Percentiles rank a stretch among this genome's conserved stretches.
Conservation (phyloP, 306 rosid genomes). For the Prunus padus region DNA sequence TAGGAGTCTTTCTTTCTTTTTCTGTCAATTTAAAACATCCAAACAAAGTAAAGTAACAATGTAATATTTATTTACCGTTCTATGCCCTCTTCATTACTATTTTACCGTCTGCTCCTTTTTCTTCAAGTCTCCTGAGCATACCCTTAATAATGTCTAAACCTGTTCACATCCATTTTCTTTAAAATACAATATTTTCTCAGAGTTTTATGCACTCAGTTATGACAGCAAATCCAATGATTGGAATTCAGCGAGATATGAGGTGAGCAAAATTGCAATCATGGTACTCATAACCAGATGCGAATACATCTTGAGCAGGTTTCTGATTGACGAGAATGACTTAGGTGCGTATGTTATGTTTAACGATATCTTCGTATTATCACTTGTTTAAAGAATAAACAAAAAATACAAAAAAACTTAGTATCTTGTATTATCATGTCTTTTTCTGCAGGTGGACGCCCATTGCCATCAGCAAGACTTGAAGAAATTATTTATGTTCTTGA, state of each 20-base stretch:
- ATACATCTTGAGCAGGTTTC: constrained; percentile 72
- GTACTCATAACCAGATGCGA: constrained; percentile 77
- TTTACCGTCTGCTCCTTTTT: not conserved
- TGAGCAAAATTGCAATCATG: constrained; percentile 75
- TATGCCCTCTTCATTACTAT: not conserved
- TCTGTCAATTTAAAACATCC: not conserved
- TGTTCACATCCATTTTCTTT: not conserved
- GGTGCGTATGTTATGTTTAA: constrained; percentile 42
- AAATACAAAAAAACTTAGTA: not conserved
- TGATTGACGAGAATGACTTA: constrained; percentile 66
- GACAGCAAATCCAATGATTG: constrained; percentile 46
- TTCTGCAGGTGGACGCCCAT: constrained; percentile 63
- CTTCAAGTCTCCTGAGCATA: not conserved
- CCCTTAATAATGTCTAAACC: not conserved
- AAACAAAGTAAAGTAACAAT: not conserved
- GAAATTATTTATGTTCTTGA: constrained; percentile 72
- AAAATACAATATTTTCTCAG: not conserved
- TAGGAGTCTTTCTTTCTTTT: not conserved
- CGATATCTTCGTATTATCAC: not conserved
- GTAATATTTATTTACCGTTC: not conserved
- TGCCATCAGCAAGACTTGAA: constrained; percentile 82
- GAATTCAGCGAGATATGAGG: constrained; percentile 71
- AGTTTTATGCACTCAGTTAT: constrained; percentile 39
- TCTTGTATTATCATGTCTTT: not conserved
- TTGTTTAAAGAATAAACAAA: not conserved